Evolutionary conservation across 2,329 filamentous ascomycete genomes (phyloP).

Genomic region (Purpureocillium takamizusanense): DNA sequence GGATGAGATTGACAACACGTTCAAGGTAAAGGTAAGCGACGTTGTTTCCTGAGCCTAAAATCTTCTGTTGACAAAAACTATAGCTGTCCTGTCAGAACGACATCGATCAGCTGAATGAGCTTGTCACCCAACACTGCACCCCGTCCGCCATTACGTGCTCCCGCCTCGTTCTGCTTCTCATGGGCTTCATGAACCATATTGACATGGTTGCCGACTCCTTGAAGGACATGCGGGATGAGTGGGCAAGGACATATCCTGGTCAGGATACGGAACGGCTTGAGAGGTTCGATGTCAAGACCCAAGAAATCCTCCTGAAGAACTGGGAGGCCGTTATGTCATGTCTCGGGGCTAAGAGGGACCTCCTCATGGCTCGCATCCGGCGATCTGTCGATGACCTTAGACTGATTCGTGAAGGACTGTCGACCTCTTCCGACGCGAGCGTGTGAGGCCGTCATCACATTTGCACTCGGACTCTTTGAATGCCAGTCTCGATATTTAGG

Average conservation of each 20-base stretch:
- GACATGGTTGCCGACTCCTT: not conserved
- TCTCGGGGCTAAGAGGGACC: not conserved
- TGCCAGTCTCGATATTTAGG: no score
- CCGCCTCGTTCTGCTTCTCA: not conserved
- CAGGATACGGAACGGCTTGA: not conserved
- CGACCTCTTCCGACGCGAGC: no score
- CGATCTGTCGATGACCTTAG: not conserved
- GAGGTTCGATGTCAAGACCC: not conserved
- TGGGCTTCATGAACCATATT: not conserved
- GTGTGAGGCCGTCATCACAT: no score
- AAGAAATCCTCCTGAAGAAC: not conserved
- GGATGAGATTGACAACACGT: not conserved
- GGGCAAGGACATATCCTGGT: not conserved
- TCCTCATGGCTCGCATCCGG: not conserved
- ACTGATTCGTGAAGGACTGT: not conserved
- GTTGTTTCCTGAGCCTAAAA: not conserved
- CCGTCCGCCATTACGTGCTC: not conserved
- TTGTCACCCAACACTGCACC: not conserved
- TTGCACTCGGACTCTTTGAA: no score
- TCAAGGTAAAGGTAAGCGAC: not conserved
- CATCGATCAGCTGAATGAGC: not conserved
- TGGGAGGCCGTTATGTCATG: not conserved
- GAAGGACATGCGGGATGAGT: not conserved
- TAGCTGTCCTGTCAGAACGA: not conserved
- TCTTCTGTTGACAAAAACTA: no score